Percentiles rank a stretch among this genome's conserved stretches.
These are phyloP conservation scores for Chrysopogon serrulatus DNA, from an alignment of 176 grass and related monocot species.

Conservation along the genomic window DNA sequence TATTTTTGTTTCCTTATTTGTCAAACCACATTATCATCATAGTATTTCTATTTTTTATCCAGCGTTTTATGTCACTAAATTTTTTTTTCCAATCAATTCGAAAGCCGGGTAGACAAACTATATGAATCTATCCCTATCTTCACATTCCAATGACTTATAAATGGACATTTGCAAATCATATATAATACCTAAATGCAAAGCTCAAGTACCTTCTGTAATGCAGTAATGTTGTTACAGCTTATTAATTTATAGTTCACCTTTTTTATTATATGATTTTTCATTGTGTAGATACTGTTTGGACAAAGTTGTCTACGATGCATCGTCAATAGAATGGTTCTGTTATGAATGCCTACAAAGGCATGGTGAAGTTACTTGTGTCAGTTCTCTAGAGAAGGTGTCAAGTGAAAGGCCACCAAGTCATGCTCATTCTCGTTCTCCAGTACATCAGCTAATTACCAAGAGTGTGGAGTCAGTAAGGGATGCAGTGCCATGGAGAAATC, in stretches of 20 bases:
- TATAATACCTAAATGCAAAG: neutral
- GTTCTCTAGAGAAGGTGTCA: conserved; percentile 18
- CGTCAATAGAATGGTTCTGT: conserved; percentile 20
- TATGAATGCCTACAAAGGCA: conserved; percentile 18
- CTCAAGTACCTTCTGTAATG: neutral
- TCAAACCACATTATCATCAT: neutral
- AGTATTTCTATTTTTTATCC: neutral
- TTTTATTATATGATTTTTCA: conserved; percentile 18
- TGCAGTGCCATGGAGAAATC: neutral
- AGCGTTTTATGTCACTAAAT: neutral
- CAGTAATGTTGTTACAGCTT: neutral
- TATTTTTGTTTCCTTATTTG: neutral
- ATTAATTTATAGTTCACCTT: neutral
- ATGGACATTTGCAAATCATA: neutral
- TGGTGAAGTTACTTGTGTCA: neutral
- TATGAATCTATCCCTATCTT: neutral
- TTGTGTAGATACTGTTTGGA: conserved; percentile 41
- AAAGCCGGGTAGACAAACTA: neutral
- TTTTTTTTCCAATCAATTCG: neutral
- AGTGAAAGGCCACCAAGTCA: neutral
- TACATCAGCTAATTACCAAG: conserved; percentile 5
- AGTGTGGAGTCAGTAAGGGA: conserved; percentile 2
- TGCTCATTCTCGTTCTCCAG: neutral
- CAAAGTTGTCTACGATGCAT: conserved; percentile 22
- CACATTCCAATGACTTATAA: neutral